Conservation (phyloP, 306 rosid species). For the Citrullus colocynthis region DNA sequence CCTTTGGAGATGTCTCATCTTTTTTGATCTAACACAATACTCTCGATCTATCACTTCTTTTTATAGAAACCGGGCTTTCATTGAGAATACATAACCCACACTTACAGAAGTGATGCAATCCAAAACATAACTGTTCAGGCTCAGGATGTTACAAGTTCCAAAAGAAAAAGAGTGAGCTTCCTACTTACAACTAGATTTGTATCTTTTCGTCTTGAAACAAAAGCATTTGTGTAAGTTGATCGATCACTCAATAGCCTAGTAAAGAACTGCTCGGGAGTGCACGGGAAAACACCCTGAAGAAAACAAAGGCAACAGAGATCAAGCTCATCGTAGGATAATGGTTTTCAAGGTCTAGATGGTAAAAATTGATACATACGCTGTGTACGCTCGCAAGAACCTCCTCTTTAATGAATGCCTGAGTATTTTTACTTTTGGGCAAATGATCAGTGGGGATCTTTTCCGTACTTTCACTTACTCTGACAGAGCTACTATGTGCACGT, state of each 20-base stretch:
- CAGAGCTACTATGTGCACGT: conserved; percentile 97
- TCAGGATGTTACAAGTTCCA: not conserved
- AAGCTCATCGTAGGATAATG: conserved; percentile 14
- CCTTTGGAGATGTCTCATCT: too few species aligned
- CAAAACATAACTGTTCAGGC: not conserved
- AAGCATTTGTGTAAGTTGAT: conserved; percentile 51
- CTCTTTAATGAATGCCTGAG: conserved; percentile 61
- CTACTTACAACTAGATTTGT: conserved; percentile 78
- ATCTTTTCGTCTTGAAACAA: conserved; percentile 65
- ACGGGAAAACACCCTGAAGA: conserved; percentile 67
- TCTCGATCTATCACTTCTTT: not conserved
- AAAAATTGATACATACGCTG: conserved; percentile 39
- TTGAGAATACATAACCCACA: not conserved
- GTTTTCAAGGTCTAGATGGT: not conserved
- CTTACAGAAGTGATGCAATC: not conserved
- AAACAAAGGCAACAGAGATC: conserved; percentile 6
- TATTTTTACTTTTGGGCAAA: conserved; percentile 38
- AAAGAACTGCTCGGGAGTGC: conserved; percentile 73
- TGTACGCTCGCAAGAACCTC: conserved; percentile 57
- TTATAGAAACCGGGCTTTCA: not conserved
- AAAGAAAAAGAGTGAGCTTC: not conserved
- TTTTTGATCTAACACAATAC: too few species aligned
- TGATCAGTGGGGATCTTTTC: conserved; percentile 42
- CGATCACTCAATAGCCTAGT: conserved; percentile 47
- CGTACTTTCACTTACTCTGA: conserved; percentile 32